These are phyloP conservation scores for Diplodia corticola DNA, from an alignment of 2,329 filamentous ascomycete species.

Conservation along the genomic window DNA sequence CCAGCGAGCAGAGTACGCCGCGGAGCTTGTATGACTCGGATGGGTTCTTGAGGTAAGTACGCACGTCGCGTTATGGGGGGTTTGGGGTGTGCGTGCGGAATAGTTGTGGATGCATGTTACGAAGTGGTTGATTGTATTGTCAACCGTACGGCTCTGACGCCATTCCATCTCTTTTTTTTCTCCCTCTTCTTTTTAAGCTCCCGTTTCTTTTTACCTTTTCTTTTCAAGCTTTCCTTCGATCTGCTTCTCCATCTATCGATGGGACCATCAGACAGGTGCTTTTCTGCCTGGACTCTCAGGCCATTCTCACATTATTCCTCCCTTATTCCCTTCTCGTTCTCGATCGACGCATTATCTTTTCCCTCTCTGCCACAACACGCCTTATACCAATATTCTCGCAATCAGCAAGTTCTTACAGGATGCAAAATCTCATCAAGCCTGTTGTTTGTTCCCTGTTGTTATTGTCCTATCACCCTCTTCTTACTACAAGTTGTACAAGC, in stretches of 20 bases:
- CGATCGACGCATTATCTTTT: neutral
- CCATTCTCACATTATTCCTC: neutral
- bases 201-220: neutral
- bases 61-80: neutral
- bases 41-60: slow-evolving; percentile 31
- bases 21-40: slow-evolving; percentile 39
- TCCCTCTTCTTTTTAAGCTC: neutral
- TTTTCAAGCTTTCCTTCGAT: neutral
- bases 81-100: neutral
- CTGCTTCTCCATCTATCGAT: neutral
- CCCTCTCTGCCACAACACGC: neutral
- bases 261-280: neutral
- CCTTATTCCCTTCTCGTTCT: neutral
- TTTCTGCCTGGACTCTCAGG: neutral
- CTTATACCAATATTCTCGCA: neutral
- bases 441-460: neutral
- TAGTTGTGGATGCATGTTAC: neutral
- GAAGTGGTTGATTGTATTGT: neutral
- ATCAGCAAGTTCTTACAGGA: neutral
- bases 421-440: neutral
- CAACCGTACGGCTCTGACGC: neutral
- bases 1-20: slow-evolving; percentile 29
- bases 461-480: neutral
- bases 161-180: neutral
- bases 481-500: neutral